Evolutionary conservation across 2,329 filamentous ascomycete species (phyloP).

Genomic region (Mollisiaceae sp.): DNA sequence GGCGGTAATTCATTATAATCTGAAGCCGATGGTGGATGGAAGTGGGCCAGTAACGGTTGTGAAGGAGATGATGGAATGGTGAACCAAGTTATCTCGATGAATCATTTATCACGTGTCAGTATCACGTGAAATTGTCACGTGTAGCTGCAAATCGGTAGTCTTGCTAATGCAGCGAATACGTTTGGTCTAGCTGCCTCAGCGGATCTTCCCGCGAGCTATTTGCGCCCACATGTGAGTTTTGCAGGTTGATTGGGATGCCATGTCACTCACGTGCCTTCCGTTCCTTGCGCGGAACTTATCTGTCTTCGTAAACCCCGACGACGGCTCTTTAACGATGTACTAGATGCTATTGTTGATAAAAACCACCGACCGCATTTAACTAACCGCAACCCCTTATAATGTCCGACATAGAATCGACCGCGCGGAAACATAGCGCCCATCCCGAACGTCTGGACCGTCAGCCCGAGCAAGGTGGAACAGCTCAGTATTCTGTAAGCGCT

Average conservation of each 20-base stretch:
- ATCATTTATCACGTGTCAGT: neutral
- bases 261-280: neutral
- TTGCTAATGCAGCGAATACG: too few species aligned
- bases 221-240: too few species aligned
- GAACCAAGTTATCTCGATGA: neutral
- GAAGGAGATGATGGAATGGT: slow-evolving; percentile 1
- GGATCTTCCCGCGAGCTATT: too few species aligned
- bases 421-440: neutral
- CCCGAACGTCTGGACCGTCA: neutral
- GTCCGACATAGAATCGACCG: neutral
- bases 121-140: neutral
- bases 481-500: neutral
- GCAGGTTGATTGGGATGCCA: too few species aligned
- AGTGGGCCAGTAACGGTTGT: neutral
- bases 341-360: neutral
- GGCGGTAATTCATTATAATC: neutral
- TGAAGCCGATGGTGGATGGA: neutral
- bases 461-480: neutral
- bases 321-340: neutral
- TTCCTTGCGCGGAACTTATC: neutral
- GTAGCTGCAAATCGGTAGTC: too few species aligned
- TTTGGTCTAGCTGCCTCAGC: too few species aligned
- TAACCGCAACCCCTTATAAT: neutral
- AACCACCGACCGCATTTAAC: neutral
- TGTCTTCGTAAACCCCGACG: neutral